These are phyloP conservation scores for Fusarium tricinctum DNA, from an alignment of 2,329 filamentous ascomycete species.

Conservation along the genomic window DNA sequence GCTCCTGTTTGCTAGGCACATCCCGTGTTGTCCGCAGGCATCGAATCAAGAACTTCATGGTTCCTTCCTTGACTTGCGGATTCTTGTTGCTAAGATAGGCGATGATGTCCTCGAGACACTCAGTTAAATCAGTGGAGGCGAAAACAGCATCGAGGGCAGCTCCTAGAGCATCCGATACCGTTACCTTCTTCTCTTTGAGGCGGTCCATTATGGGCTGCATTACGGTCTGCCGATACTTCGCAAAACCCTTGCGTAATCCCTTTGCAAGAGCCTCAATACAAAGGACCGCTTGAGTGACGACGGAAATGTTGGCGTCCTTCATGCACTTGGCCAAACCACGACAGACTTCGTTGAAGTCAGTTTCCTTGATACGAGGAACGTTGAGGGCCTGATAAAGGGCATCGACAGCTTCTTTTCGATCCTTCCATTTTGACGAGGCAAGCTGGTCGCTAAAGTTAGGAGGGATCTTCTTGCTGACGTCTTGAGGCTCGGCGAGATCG, in stretches of 20 bases:
- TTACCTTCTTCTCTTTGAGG: constrained; percentile 95
- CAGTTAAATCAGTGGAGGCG: constrained; percentile 76
- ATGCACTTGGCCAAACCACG: constrained; percentile 92
- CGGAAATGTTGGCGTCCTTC: constrained; percentile 98
- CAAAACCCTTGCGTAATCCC: constrained; percentile 82
- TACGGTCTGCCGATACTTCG: constrained; percentile 83
- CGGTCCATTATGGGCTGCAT: constrained; percentile 94
- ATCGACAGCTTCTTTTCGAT: constrained; percentile 94
- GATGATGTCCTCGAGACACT: constrained; percentile 91
- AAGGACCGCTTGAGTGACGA: constrained; percentile 92
- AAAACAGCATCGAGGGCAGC: constrained; percentile 83
- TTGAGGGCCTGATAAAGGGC: constrained; percentile 82
- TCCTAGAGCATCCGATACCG: constrained; percentile 88
- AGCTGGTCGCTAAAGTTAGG: constrained; percentile 86
- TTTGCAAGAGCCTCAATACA: constrained; percentile 92
- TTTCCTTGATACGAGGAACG: constrained; percentile 92
- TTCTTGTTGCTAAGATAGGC: constrained; percentile 94
- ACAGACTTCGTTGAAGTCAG: constrained; percentile 86
- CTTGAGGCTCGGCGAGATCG: constrained; percentile 87
- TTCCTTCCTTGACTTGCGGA: constrained; percentile 96
- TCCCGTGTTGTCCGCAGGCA: constrained; percentile 86
- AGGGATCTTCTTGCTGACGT: constrained; percentile 85
- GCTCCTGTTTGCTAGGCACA: constrained; percentile 87
- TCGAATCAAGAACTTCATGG: constrained; percentile 91
- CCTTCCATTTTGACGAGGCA: constrained; percentile 96